phyloP scores from a whole-genome alignment of 805 yeast genomes.

The Ascoidea tarda region DNA sequence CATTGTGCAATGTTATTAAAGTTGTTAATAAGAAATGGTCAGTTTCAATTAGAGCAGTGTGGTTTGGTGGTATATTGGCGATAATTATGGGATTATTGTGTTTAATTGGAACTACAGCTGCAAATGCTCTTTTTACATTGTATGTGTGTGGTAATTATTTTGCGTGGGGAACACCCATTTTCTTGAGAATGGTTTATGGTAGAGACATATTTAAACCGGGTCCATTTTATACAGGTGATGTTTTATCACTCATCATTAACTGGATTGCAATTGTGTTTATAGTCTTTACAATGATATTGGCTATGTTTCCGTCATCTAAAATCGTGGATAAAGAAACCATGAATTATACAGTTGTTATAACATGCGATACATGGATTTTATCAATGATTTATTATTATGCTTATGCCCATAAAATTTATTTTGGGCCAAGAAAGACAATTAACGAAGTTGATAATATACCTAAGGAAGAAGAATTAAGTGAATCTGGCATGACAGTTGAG shows the following conservation, averaged over 20 bases:
- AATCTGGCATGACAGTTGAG: neutral
- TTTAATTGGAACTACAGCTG: conserved; percentile 26
- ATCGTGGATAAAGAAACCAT: conserved; percentile 27
- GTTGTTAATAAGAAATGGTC: conserved; percentile 38
- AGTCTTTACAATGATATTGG: conserved; percentile 35
- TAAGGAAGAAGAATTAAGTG: neutral
- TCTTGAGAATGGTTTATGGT: conserved; percentile 28
- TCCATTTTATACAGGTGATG: conserved; percentile 45
- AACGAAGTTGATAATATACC: neutral
- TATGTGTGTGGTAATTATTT: conserved; percentile 28
- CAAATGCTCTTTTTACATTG: conserved; percentile 29
- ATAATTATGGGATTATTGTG: conserved; percentile 24
- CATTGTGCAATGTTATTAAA: conserved; percentile 40
- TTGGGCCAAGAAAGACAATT: conserved; percentile 30
- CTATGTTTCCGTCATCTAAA: conserved; percentile 43
- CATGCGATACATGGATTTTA: conserved; percentile 44
- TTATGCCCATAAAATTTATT: conserved; percentile 38
- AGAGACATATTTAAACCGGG: conserved; percentile 45
- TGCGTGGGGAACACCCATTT: conserved; percentile 27
- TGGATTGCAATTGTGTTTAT: conserved; percentile 36
- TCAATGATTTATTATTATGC: conserved; percentile 35
- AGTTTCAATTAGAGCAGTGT: conserved; percentile 56
- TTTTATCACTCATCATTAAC: conserved; percentile 29
- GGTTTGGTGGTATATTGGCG: conserved; percentile 23
- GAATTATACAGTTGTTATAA: conserved; percentile 64